These are phyloP conservation scores for Mucor circinelloides DNA, from an alignment of 371 early-diverging fungal genomes.

Conservation along the genomic window DNA sequence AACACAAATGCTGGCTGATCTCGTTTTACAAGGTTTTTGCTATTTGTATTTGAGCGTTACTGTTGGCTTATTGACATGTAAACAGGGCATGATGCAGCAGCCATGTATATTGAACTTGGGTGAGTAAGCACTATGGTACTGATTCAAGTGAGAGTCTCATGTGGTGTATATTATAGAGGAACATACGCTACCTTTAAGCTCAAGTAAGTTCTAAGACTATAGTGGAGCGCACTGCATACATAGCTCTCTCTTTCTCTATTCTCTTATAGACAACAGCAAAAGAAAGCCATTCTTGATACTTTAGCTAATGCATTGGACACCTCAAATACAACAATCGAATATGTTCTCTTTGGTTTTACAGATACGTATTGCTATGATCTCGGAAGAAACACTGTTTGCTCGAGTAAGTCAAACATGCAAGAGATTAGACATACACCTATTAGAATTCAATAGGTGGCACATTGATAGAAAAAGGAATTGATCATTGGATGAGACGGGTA, in stretches of 20 bases:
- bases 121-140: not conserved
- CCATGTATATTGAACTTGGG: not conserved
- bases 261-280: not conserved
- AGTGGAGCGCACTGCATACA: not conserved
- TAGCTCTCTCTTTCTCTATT: too few relatives aligned
- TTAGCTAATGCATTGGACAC: not conserved
- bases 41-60: not conserved
- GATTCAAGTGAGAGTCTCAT: not conserved
- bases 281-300: not conserved
- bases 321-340: not conserved
- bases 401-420: not conserved
- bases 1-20: not conserved
- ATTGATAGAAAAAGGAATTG: conserved; percentile 3
- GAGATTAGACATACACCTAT: not conserved
- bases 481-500: conserved; percentile 5
- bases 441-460: not conserved
- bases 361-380: conserved; percentile 12
- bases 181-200: not conserved
- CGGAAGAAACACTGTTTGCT: not conserved
- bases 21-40: not conserved
- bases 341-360: conserved; percentile 10
- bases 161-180: not conserved
- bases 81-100: not conserved
- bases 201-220: not conserved
- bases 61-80: not conserved